Evolutionary conservation across 106 monocot species (phyloP), one percentile per base, ranked within the genome.

Genomic region (Dendrobium officinale): DNA sequence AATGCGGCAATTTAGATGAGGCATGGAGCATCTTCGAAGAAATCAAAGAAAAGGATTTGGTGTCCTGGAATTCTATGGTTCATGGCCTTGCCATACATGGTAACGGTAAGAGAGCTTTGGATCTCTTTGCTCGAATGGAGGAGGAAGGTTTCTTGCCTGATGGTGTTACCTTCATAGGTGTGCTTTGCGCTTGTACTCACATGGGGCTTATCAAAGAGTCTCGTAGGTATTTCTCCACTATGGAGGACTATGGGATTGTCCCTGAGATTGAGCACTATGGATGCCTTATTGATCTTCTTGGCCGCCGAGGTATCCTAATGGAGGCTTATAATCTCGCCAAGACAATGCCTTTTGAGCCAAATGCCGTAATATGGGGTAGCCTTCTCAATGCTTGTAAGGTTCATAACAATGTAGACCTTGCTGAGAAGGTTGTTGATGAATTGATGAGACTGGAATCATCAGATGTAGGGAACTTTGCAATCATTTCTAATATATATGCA

Each of bases 181-280:
- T 96, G 74, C 79, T 96, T 27, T 91, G 85, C 75, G 96, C 96
- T 70, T 96, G 96, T 80, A 83, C 88, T 7, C 96, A 96, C 77
- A 77, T 82, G 27, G 91, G 91, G 27, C 82, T 88, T 33, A 78
- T 96, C 15, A 80, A 93, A 51, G 88, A 90, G 44, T 93, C 86
- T 16, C 86, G 88, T 1, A 4, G 17, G 18, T 86, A 83, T 85
- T 96, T 93, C 58, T 26, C 51, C 8, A 83, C 79, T 29, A 96
- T 96, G 96, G 80, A 93, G 41, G 89, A 93, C 24, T 90, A 88
- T 77, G 85, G 84, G 7, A 82, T 96, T 45, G 22, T 73, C 18
- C 95, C 95, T 6, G 83, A 91, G 74, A 81, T 96, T n/a, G 93
- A 93, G 88, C 95, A 96, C 67, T 96, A 89, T 56, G 95, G 95